Conservation (phyloP, 495 filamentous ascomycete species). For the Neurospora sp. region DNA sequence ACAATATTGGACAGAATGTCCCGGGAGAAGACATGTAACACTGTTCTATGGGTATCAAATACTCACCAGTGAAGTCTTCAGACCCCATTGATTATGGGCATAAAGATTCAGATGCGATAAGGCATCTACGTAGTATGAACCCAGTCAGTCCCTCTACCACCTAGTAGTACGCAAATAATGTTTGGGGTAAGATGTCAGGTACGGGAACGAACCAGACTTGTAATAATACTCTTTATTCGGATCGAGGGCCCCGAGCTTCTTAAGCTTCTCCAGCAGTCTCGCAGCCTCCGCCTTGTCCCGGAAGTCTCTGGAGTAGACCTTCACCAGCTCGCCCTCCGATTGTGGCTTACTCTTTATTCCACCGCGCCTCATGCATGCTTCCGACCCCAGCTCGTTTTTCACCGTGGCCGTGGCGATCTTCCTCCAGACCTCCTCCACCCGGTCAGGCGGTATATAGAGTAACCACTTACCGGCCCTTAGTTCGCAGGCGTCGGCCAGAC, state of each 20-base stretch:
- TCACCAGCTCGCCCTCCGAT: constrained; percentile 40
- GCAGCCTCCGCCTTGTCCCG: constrained; percentile 56
- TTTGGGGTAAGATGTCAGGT: neutral
- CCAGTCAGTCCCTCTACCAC: neutral
- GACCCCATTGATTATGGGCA: neutral
- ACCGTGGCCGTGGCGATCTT: constrained; percentile 52
- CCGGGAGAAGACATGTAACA: neutral
- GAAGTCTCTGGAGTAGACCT: constrained; percentile 70
- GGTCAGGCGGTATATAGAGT: constrained; percentile 50
- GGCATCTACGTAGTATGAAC: neutral
- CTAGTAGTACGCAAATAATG: neutral
- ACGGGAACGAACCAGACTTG: constrained; percentile 46
- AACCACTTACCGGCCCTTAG: constrained; percentile 52
- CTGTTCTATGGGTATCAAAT: neutral
- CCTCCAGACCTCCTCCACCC: constrained; percentile 56
- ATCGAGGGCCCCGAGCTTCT: constrained; percentile 48
- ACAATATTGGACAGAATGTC: neutral
- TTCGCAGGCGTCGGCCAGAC: constrained; percentile 34
- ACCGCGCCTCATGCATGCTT: constrained; percentile 57
- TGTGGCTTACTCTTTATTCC: constrained; percentile 27
- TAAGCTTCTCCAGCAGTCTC: constrained; percentile 51
- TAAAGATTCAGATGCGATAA: neutral
- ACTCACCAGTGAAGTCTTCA: neutral
- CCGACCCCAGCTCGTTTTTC: constrained; percentile 52
- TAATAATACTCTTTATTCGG: constrained; percentile 55